Conservation (phyloP, 1,284 basidiomycete genomes). For the Ganoderma leucocontextum region DNA sequence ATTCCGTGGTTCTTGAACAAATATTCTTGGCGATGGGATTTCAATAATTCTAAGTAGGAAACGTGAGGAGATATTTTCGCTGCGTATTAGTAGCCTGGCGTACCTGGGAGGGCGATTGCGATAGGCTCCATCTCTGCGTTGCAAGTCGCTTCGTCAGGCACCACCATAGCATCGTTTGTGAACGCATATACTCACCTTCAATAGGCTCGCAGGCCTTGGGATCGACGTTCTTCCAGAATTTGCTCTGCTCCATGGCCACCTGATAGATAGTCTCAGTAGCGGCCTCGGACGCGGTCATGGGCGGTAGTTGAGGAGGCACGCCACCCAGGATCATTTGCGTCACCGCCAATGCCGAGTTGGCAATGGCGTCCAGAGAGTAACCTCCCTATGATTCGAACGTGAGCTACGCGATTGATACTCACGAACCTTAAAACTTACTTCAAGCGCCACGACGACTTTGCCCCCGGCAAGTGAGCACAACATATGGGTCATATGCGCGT, state of each 20-base stretch:
- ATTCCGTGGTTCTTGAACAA: slow-evolving; percentile 78
- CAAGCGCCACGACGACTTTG: slow-evolving; percentile 90
- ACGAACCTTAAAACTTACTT: slow-evolving; percentile 59
- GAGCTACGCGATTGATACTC: slow-evolving; percentile 9
- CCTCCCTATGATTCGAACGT: slow-evolving; percentile 73
- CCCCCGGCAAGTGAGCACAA: slow-evolving; percentile 90
- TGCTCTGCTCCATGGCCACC: slow-evolving; percentile 87
- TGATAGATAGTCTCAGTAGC: slow-evolving; percentile 90
- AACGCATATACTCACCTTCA: slow-evolving; percentile 57
- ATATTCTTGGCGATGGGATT: slow-evolving; percentile 83
- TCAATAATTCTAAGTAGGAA: slow-evolving; percentile 71
- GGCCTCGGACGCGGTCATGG: slow-evolving; percentile 75
- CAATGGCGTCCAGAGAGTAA: slow-evolving; percentile 93
- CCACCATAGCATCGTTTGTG: slow-evolving; percentile 7
- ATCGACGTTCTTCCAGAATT: slow-evolving; percentile 90
- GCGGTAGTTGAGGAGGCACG: slow-evolving; percentile 76
- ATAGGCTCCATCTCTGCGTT: slow-evolving; percentile 62
- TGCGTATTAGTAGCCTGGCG: not conserved
- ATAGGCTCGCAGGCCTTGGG: slow-evolving; percentile 82
- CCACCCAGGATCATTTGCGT: slow-evolving; percentile 88
- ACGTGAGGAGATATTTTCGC: not conserved
- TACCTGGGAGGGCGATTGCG: slow-evolving; percentile 73
- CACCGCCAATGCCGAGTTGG: slow-evolving; percentile 88
- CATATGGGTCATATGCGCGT: slow-evolving; percentile 99
- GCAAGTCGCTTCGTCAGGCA: slow-evolving; percentile 6